phyloP scores from a whole-genome alignment of 768 basidiomycete genomes.

The Termitomyces eurrhizus region DNA sequence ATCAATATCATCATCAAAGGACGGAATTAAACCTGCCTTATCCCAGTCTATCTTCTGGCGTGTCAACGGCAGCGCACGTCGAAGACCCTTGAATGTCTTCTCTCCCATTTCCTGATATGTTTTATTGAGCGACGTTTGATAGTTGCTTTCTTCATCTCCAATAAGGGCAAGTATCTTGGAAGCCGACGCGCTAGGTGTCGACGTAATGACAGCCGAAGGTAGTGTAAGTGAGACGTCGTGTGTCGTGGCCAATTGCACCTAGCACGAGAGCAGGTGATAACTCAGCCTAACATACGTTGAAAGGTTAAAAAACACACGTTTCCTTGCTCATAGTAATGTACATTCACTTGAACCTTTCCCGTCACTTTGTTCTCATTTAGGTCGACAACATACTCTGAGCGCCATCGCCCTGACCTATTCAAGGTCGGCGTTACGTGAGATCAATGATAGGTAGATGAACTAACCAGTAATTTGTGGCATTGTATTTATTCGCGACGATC shows the following conservation, averaged over 20 bases:
- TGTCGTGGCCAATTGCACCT: constrained; percentile 89
- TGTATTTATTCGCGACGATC: constrained; percentile 95
- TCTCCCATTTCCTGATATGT: constrained; percentile 89
- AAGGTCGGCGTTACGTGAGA: not conserved
- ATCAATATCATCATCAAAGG: not conserved
- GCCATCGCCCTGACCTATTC: constrained; percentile 54
- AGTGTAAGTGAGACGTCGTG: constrained; percentile 64
- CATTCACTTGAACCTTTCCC: constrained; percentile 77
- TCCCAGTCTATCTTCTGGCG: constrained; percentile 97
- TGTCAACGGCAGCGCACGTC: constrained; percentile 89
- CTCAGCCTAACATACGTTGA: not conserved
- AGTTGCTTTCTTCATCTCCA: constrained; percentile 73
- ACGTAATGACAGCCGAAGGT: constrained; percentile 52
- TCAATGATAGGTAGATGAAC: constrained; percentile 8
- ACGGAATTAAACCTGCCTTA: constrained; percentile 46
- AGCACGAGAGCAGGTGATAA: not conserved
- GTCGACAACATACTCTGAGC: constrained; percentile 80
- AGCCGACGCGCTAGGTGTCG: constrained; percentile 48
- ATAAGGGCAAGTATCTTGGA: constrained; percentile 78
- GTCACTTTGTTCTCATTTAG: constrained; percentile 54
- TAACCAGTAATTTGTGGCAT: constrained; percentile 89
- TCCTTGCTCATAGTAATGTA: constrained; percentile 98
- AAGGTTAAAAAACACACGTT: constrained; percentile 51
- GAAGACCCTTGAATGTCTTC: constrained; percentile 87
- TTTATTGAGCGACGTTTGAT: constrained; percentile 76